A percentile compares a stretch with the other conserved stretches of the same genome.
phyloP scores from a whole-genome alignment of 1,139 yeast species.

The Keqinozyma sinolaborantium region DNA sequence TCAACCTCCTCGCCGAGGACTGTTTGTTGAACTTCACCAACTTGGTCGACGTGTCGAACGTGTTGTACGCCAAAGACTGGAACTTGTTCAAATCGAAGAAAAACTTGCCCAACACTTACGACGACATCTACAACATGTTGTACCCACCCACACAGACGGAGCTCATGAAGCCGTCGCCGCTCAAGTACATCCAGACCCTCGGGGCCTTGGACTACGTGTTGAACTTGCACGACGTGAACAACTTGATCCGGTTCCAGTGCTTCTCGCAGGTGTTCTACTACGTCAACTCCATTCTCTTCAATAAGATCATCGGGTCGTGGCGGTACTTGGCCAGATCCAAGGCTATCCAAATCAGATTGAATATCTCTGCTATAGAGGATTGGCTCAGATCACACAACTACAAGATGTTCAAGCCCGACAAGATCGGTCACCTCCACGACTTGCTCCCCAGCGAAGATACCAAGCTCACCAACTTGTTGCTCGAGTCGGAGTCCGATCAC shows the following conservation, averaged over 20 bases:
- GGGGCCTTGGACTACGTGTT: conserved; percentile 87
- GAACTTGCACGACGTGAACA: conserved; percentile 77
- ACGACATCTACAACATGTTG: conserved; percentile 64
- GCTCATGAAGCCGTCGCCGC: conserved; percentile 76
- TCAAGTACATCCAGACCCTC: conserved; percentile 77
- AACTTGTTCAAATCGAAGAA: conserved; percentile 59
- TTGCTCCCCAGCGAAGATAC: conserved; percentile 15
- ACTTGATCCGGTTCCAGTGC: conserved; percentile 70
- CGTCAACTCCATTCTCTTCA: conserved; percentile 70
- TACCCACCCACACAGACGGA: conserved; percentile 70
- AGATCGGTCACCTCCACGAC: conserved; percentile 24
- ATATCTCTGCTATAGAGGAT: conserved; percentile 82
- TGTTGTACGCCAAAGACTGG: conserved; percentile 71
- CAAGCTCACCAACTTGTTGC: conserved; percentile 21
- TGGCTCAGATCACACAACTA: conserved; percentile 85
- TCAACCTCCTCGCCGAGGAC: conserved; percentile 54
- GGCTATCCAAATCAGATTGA: conserved; percentile 87
- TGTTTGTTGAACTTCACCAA: conserved; percentile 63
- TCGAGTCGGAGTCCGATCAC: conserved; percentile 13
- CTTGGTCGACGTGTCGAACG: conserved; percentile 60
- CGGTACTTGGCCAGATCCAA: conserved; percentile 73
- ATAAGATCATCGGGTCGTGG: conserved; percentile 62
- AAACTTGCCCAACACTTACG: conserved; percentile 47
- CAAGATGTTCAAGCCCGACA: conserved; percentile 46
- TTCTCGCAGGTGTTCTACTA: conserved; percentile 78